Evolutionary conservation across 257 asterid species (phyloP).

Genomic region (Solanum verrucosum): DNA sequence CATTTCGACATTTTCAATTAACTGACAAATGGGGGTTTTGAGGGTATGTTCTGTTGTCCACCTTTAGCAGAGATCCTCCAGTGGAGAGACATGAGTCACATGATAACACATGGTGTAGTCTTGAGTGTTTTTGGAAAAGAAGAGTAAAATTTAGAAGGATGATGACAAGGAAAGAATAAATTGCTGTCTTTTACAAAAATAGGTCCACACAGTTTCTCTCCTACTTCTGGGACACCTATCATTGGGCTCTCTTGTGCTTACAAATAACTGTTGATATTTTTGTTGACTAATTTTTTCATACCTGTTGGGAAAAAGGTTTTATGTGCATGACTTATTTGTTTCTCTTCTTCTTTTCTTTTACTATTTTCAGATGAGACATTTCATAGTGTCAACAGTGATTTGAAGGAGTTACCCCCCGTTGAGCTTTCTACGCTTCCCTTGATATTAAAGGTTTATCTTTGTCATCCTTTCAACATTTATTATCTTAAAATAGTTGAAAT

Average conservation of each 20-base stretch:
- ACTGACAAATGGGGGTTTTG: neutral
- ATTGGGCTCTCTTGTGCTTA: neutral
- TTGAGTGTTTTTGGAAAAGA: neutral
- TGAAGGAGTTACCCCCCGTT: constrained; percentile 92
- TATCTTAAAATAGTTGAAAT: neutral
- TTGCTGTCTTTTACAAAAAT: neutral
- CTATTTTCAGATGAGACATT: constrained; percentile 58
- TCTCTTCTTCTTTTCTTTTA: neutral
- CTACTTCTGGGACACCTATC: neutral
- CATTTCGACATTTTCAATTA: neutral
- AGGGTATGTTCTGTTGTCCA: neutral
- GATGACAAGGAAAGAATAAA: neutral
- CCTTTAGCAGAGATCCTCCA: neutral
- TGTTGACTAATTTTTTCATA: neutral
- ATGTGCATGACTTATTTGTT: neutral
- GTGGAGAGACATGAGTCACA: neutral
- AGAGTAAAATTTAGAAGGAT: neutral
- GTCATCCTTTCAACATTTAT: neutral
- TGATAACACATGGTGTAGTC: neutral
- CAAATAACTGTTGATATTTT: neutral
- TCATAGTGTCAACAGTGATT: constrained; percentile 58
- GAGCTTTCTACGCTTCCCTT: constrained; percentile 75
- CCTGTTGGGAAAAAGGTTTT: neutral
- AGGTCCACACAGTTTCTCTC: neutral
- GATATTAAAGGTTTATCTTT: constrained; percentile 73